Percentiles rank a stretch among this genome's conserved stretches.
These are phyloP conservation scores for Zygotorulaspora florentina DNA, from an alignment of 805 yeast genomes.

Conservation along the genomic window DNA sequence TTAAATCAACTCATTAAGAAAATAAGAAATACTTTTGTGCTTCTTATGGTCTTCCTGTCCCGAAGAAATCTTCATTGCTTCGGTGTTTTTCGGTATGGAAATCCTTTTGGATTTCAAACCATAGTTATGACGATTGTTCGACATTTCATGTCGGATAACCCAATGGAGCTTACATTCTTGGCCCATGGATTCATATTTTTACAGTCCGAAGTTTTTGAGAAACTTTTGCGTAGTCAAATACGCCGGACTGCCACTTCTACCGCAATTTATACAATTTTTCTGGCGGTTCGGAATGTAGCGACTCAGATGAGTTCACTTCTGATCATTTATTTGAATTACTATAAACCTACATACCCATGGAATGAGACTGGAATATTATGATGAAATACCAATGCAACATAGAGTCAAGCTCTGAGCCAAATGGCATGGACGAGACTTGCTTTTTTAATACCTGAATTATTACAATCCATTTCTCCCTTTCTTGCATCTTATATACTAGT, in stretches of 20 bases:
- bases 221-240: constrained; percentile 59
- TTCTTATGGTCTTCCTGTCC: constrained; percentile 18
- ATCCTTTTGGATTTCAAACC: constrained; percentile 52
- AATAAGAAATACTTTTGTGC: constrained; percentile 2
- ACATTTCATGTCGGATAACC: constrained; percentile 43
- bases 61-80: constrained; percentile 8
- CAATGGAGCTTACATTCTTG: constrained; percentile 84
- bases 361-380: constrained; percentile 38
- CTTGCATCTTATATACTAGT: neutral
- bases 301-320: constrained; percentile 3
- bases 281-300: constrained; percentile 8
- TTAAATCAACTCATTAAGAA: constrained; percentile 38
- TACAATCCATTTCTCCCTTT: neutral
- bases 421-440: constrained; percentile 68
- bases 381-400: constrained; percentile 77
- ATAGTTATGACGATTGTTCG: constrained; percentile 69
- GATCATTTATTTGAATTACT: neutral
- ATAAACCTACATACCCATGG: neutral
- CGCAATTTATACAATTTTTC: neutral
- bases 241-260: constrained; percentile 46
- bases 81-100: constrained; percentile 57
- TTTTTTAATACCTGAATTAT: constrained; percentile 17
- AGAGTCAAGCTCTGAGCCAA: constrained; percentile 86
- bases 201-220: constrained; percentile 30
- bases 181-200: constrained; percentile 50